A percentile compares a stretch with the other conserved stretches of the same genome.
Conservation (phyloP, 208 protist species). For the Trypanosoma lewisi region DNA sequence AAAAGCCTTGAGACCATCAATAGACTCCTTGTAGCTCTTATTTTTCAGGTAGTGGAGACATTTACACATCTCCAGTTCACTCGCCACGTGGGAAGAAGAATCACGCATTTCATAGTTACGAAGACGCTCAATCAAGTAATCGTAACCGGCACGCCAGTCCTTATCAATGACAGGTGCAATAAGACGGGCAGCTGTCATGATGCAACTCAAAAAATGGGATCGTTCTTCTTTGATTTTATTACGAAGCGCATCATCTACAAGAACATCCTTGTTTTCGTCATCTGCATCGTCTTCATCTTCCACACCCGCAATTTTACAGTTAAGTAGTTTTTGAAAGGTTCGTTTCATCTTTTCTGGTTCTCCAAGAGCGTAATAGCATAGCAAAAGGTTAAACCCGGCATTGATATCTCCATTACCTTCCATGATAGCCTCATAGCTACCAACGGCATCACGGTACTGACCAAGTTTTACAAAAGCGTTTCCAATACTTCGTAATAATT, state of each 20-base stretch:
- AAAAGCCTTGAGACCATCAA: conserved; percentile 93
- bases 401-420: conserved; percentile 89
- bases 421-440: conserved; percentile 93
- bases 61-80: conserved; percentile 96
- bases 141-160: conserved; percentile 92
- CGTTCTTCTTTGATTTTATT: conserved; percentile 80
- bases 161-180: conserved; percentile 94
- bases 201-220: conserved; percentile 77
- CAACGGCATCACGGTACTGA: conserved; percentile 96
- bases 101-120: conserved; percentile 89
- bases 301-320: conserved; percentile 56
- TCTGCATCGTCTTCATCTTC: conserved; percentile 85
- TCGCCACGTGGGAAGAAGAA: conserved; percentile 84
- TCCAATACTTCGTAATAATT: conserved; percentile 96
- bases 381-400: conserved; percentile 94
- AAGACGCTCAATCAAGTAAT: conserved; percentile 94
- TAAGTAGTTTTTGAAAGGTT: conserved; percentile 89
- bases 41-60: conserved; percentile 94
- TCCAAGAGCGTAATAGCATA: conserved; percentile 97
- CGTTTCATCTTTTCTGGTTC: conserved; percentile 94
- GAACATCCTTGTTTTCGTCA: conserved; percentile 82
- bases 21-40: conserved; percentile 92
- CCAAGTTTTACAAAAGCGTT: conserved; percentile 96
- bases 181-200: conserved; percentile 91
- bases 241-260: conserved; percentile 81